Base-by-base conservation (phyloP, 1,139 yeast species). In the Hanseniaspora sp. region DNA sequence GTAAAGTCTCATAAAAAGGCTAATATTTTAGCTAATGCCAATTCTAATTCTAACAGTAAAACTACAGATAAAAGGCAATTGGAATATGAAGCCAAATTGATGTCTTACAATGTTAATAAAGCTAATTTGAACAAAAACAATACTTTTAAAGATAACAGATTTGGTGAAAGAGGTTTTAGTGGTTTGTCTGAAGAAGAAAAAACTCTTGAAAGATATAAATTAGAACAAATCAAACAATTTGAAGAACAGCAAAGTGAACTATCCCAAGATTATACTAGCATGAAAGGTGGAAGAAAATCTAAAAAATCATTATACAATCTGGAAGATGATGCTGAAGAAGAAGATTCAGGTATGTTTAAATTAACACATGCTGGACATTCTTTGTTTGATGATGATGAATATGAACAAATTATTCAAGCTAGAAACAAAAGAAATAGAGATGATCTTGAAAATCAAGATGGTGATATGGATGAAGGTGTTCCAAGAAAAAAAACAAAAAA, bases 121-220 rank as follows among this genome's bases (percentile, higher is more conserved):
- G 69, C 74, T 15, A 70, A 74, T 55, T 78, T 80, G 60, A 86
- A 86, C 59, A 83, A 78, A 64, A 80, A 77, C 34, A 96, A 97
- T 52, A 88, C 87, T 2, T 64, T 94, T 18, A 67, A 80, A 5
- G 98, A 94, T 72, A 76, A 87, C 61, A 80, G 98, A 69, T 92
- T 94, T 68, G 99, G 98, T 66, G 98, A 92, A 65, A 48, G 47
- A 41, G 78, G 79, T 62, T 82, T 86, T 68, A 72, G 77, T 38
- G 71, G 75, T 51, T 65, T 94, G 73, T 78, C 83, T 23, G 81
- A 82, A 13, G 98, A 94, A 68, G 96, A 92, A 63, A 86, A 85
- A 67, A 90, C 90, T 96, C 77, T 92, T 70, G 95, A 85, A 64
- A 81, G 98, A 71, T 94, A 87, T 70, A 86, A 96, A 1, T 78